Evolutionary conservation across 129 eudicot genomes (phyloP).

Genomic region (Flaveria brownii): DNA sequence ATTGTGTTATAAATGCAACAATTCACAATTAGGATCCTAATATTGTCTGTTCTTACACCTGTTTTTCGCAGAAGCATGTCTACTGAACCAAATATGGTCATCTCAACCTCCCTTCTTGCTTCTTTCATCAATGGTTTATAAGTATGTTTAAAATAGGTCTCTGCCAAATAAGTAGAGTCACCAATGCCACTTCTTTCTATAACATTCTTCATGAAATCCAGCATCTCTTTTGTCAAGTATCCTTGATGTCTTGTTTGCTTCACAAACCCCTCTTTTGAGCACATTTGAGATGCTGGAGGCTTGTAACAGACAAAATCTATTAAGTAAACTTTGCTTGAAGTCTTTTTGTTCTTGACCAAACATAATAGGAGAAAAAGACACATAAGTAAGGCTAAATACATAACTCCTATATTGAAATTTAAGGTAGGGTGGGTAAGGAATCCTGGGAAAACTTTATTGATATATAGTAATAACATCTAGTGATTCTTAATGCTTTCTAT

Average conservation of each 20-base stretch:
- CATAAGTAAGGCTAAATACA: constrained; percentile 22
- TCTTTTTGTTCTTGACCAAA: constrained; percentile 32
- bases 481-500: constrained; percentile 13
- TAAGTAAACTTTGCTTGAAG: constrained; percentile 32
- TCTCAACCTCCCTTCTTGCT: constrained; percentile 47
- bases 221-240: constrained; percentile 20
- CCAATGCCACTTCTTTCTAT: constrained; percentile 43
- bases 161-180: constrained; percentile 46
- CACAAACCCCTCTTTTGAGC: constrained; percentile 19
- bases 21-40: constrained; percentile 49
- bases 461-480: constrained; percentile 4
- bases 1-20: constrained; percentile 38
- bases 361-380: constrained; percentile 31
- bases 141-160: constrained; percentile 18
- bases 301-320: constrained; percentile 51
- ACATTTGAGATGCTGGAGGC: constrained; percentile 35
- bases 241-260: constrained; percentile 10
- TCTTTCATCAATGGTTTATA: constrained; percentile 23
- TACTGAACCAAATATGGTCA: constrained; percentile 48
- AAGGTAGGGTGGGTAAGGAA: constrained; percentile 12
- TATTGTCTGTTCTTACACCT: constrained; percentile 33
- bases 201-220: constrained; percentile 30
- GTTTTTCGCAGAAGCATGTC: constrained; percentile 50
- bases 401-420: background rate
- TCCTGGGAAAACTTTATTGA: constrained; percentile 7